A percentile compares a stretch with the other conserved stretches of the same genome.
phyloP scores from a whole-genome alignment of 2,329 filamentous ascomycete species.

The Sporothrix pseudoabietina region DNA sequence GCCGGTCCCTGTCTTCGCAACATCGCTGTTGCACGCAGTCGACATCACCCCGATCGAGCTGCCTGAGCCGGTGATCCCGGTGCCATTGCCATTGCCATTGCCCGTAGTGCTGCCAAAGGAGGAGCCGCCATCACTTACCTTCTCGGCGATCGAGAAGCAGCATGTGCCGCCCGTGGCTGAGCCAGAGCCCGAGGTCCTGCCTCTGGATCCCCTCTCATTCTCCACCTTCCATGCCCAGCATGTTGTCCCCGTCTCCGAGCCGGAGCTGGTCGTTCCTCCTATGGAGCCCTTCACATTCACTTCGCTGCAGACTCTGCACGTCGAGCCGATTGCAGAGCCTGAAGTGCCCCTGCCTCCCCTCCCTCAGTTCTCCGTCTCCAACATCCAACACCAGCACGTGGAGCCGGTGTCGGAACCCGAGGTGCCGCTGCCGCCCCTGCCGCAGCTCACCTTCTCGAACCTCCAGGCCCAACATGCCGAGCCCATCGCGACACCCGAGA shows the following conservation, averaged over 20 bases:
- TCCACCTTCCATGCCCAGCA: slow-evolving; percentile 41
- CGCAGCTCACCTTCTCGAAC: slow-evolving; percentile 44
- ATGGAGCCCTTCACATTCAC: slow-evolving; percentile 37
- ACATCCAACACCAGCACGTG: slow-evolving; percentile 42
- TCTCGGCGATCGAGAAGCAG: slow-evolving; percentile 52
- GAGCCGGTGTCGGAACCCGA: slow-evolving; percentile 36
- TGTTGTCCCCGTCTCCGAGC: slow-evolving; percentile 38
- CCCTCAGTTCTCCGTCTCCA: slow-evolving; percentile 44
- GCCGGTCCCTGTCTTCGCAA: slow-evolving; percentile 26
- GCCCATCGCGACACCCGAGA: slow-evolving; percentile 36
- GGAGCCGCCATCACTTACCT: slow-evolving; percentile 29
- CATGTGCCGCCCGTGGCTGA: slow-evolving; percentile 49
- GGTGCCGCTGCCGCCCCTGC: slow-evolving; percentile 32
- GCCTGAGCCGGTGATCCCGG: slow-evolving; percentile 25
- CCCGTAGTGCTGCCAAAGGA: slow-evolving; percentile 28
- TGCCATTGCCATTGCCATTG: slow-evolving; percentile 3
- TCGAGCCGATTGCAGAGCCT: slow-evolving; percentile 37
- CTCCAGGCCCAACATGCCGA: slow-evolving; percentile 42
- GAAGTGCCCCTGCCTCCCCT: slow-evolving; percentile 29
- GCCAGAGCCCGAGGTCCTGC: slow-evolving; percentile 35
- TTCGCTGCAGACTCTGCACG: slow-evolving; percentile 30
- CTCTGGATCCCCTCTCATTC: slow-evolving; percentile 25
- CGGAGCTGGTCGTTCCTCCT: slow-evolving; percentile 32
- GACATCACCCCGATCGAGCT: slow-evolving; percentile 31
- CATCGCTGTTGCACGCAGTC: slow-evolving; percentile 30